Conservation (phyloP, 805 yeast species). For the Candida khao-thaluensis region DNA sequence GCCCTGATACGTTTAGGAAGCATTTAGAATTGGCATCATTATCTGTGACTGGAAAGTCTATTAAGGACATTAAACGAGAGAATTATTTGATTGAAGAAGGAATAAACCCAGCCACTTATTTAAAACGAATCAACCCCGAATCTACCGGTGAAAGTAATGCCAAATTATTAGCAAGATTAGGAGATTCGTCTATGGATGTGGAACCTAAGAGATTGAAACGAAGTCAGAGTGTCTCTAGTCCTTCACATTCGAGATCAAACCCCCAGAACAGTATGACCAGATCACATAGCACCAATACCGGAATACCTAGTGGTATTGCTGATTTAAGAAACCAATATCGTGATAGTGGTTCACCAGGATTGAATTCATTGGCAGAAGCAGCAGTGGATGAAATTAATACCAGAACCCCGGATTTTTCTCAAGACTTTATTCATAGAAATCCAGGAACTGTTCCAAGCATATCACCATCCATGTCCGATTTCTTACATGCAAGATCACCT, state of each 20-base stretch:
- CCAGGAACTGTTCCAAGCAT: constrained; percentile 9
- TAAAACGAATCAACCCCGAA: constrained; percentile 9
- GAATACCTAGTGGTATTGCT: background rate
- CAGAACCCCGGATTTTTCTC: constrained; percentile 13
- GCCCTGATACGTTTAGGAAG: constrained; percentile 27
- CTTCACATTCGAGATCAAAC: constrained; percentile 1
- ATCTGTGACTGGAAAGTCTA: constrained; percentile 55
- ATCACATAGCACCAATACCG: constrained; percentile 7
- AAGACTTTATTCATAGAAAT: constrained; percentile 9
- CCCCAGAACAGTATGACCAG: constrained; percentile 1
- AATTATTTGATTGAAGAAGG: constrained; percentile 51
- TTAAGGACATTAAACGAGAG: constrained; percentile 50
- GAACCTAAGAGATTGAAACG: constrained; percentile 14
- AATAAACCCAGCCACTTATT: constrained; percentile 43
- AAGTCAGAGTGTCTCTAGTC: constrained; percentile 15
- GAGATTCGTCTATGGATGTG: constrained; percentile 14
- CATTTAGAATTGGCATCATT: constrained; percentile 57
- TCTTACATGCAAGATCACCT: constrained; percentile 7
- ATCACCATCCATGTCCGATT: constrained; percentile 15
- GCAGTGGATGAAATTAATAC: constrained; percentile 32
- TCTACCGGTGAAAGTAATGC: constrained; percentile 12
- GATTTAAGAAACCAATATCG: constrained; percentile 8
- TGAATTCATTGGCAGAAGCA: constrained; percentile 35
- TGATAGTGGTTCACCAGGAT: constrained; percentile 8
- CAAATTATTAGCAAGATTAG: constrained; percentile 14